phyloP scores from a whole-genome alignment of 2,329 filamentous ascomycete species.

The Aaosphaeria pasadenensis region DNA sequence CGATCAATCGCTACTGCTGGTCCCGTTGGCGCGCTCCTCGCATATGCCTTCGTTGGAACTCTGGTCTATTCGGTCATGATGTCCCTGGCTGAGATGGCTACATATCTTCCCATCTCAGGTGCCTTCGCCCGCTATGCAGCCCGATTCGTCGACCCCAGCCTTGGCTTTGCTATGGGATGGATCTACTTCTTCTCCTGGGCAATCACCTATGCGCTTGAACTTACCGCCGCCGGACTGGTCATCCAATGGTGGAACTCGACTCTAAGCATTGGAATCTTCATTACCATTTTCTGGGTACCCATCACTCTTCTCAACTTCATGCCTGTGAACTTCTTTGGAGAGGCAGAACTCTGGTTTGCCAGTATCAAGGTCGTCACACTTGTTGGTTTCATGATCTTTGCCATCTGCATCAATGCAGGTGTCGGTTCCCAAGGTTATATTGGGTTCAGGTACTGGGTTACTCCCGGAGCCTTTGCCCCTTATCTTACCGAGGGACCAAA shows the following conservation, averaged over 20 bases:
- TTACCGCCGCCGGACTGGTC: constrained; percentile 69
- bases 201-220: constrained; percentile 69
- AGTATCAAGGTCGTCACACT: constrained; percentile 75
- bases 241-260: constrained; percentile 69
- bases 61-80: constrained; percentile 74
- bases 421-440: constrained; percentile 67
- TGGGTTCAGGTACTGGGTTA: constrained; percentile 69
- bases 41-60: constrained; percentile 56
- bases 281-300: constrained; percentile 67
- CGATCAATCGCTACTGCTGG: constrained; percentile 47
- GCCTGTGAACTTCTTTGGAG: constrained; percentile 70
- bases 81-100: constrained; percentile 65
- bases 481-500: constrained; percentile 58
- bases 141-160: constrained; percentile 69
- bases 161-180: constrained; percentile 79
- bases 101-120: constrained; percentile 72
- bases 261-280: constrained; percentile 68
- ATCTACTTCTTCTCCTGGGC: constrained; percentile 80
- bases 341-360: constrained; percentile 77
- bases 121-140: constrained; percentile 74
- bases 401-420: constrained; percentile 71
- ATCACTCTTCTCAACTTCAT: constrained; percentile 69
- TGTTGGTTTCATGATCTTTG: constrained; percentile 72
- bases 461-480: constrained; percentile 66
- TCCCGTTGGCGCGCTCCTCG: constrained; percentile 47